Evolutionary conservation across 2,329 filamentous ascomycete species (phyloP).

Genomic region (Setomelanomma holmii): DNA sequence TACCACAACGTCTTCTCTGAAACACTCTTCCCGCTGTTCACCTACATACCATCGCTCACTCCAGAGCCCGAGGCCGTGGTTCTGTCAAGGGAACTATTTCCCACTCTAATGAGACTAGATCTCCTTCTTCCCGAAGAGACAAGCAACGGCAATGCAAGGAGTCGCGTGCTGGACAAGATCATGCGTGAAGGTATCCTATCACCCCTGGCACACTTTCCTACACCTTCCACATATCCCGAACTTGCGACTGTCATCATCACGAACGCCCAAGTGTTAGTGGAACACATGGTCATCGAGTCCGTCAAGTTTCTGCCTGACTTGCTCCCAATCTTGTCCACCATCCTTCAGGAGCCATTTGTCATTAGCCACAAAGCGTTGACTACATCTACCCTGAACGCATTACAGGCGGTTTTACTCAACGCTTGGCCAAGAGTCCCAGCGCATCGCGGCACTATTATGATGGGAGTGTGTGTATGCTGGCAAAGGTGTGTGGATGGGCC

Average conservation of each 20-base stretch:
- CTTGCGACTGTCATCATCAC: conserved; percentile 65
- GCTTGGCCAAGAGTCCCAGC: conserved; percentile 73
- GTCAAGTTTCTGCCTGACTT: conserved; percentile 75
- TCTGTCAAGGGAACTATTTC: conserved; percentile 71
- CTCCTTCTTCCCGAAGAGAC: conserved; percentile 13
- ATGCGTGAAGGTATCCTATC: conserved; percentile 53
- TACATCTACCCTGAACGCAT: conserved; percentile 58
- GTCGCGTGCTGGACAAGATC: conserved; percentile 53
- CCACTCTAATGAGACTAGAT: conserved; percentile 67
- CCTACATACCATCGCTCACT: conserved; percentile 78
- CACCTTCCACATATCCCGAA: conserved; percentile 57
- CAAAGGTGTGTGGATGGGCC: conserved; percentile 24
- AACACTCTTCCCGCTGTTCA: conserved; percentile 73
- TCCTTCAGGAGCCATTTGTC: conserved; percentile 74
- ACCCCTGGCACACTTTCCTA: conserved; percentile 61
- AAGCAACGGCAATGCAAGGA: conserved; percentile 14
- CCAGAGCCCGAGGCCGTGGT: conserved; percentile 72
- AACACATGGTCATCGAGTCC: conserved; percentile 65
- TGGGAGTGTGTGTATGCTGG: conserved; percentile 59
- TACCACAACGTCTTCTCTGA: conserved; percentile 73
- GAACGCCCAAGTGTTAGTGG: conserved; percentile 59
- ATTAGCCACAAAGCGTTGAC: conserved; percentile 63
- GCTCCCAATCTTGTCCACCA: conserved; percentile 69
- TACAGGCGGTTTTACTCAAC: conserved; percentile 66
- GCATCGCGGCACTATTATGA: conserved; percentile 70